Evolutionary conservation across 2,329 filamentous ascomycete genomes (phyloP).

Genomic region (Furcasterigmium sp.): DNA sequence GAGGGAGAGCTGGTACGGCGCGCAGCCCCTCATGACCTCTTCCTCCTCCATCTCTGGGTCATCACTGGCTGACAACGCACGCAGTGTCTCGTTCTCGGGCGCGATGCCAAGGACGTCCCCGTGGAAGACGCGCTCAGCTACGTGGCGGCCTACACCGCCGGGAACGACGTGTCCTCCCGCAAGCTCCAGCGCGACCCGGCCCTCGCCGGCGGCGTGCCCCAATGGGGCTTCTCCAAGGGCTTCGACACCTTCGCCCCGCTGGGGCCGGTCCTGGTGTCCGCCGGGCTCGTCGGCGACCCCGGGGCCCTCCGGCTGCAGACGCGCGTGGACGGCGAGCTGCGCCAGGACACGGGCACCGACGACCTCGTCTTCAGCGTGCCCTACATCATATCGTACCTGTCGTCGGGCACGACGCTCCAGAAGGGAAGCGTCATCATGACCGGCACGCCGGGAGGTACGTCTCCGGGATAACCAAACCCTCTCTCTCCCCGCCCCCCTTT

Average conservation of each 20-base stretch:
- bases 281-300: slow-evolving; percentile 35
- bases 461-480: no score
- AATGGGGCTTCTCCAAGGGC: slow-evolving; percentile 52
- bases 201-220: slow-evolving; percentile 44
- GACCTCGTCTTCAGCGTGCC: slow-evolving; percentile 41
- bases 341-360: slow-evolving; percentile 32
- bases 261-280: slow-evolving; percentile 41
- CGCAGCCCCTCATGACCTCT: no score
- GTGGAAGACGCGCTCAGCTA: slow-evolving; percentile 38
- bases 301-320: slow-evolving; percentile 36
- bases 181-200: slow-evolving; percentile 45
- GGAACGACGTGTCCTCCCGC: slow-evolving; percentile 50
- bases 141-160: slow-evolving; percentile 46
- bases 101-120: slow-evolving; percentile 41
- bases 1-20: slow-evolving; percentile 42
- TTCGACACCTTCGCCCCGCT: slow-evolving; percentile 52
- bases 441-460: slow-evolving; percentile 33
- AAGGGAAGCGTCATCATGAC: slow-evolving; percentile 40
- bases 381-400: slow-evolving; percentile 29
- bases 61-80: no score
- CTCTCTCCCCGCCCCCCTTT: no score
- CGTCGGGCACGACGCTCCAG: slow-evolving; percentile 34
- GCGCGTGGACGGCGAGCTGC: slow-evolving; percentile 37
- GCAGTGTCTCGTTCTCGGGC: slow-evolving; percentile 43
- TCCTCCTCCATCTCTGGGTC: no score